Conservation (phyloP, 2,329 filamentous ascomycete species). For the Aspergillus felis region DNA sequence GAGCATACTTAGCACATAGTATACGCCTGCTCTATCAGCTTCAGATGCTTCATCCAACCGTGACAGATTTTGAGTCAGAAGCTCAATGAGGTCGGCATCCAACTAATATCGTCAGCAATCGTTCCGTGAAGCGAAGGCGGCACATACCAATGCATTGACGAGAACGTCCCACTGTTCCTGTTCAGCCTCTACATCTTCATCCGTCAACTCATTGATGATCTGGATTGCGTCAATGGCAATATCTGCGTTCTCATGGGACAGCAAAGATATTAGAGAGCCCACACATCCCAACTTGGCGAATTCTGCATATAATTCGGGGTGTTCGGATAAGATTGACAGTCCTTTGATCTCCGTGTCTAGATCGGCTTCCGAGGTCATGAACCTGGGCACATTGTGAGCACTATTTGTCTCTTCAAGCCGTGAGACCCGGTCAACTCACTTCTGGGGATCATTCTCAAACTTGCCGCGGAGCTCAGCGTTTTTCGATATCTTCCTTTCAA, state of each 20-base stretch:
- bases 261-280: constrained; percentile 69
- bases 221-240: constrained; percentile 90
- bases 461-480: constrained; percentile 87
- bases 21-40: constrained; percentile 78
- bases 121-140: no score
- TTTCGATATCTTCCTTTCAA: constrained; percentile 86
- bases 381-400: constrained; percentile 35
- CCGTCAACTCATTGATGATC: constrained; percentile 84
- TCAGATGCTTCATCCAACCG: constrained; percentile 71
- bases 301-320: constrained; percentile 76
- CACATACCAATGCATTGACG: constrained; percentile 56
- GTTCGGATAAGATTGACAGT: constrained; percentile 80
- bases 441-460: constrained; percentile 73
- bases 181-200: constrained; percentile 82
- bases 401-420: background rate
- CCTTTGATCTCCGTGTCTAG: constrained; percentile 83
- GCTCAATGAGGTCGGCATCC: constrained; percentile 40
- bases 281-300: constrained; percentile 73
- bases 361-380: constrained; percentile 83
- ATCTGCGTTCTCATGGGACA: constrained; percentile 95
- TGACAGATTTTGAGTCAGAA: constrained; percentile 56
- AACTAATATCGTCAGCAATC: constrained; percentile 28
- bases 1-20: constrained; percentile 64
- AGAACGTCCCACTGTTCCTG: constrained; percentile 77
- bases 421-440: constrained; percentile 42